These are phyloP conservation scores for Wickerhamomyces bovis DNA, from an alignment of 805 yeast species.

Conservation along the genomic window DNA sequence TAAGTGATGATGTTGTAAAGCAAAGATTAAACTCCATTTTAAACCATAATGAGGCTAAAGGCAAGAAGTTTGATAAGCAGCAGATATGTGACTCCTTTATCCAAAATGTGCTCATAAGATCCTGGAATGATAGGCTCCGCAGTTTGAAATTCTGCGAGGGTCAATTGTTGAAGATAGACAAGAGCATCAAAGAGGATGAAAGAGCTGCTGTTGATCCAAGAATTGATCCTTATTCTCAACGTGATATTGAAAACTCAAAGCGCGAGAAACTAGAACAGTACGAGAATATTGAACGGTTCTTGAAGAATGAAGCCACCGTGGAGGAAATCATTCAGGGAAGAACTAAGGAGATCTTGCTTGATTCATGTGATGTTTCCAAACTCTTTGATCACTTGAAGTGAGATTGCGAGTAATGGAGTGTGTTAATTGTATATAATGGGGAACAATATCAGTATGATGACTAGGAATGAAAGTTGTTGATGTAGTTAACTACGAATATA, in stretches of 20 bases:
- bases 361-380: conserved; percentile 29
- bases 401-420: neutral
- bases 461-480: too few relatives aligned
- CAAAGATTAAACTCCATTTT: conserved; percentile 36
- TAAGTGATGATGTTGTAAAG: conserved; percentile 41
- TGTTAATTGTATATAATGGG: conserved; percentile 1
- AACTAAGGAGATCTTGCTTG: conserved; percentile 29
- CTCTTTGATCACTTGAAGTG: conserved; percentile 3
- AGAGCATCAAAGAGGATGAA: conserved; percentile 22
- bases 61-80: conserved; percentile 4
- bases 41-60: conserved; percentile 19
- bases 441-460: too few relatives aligned
- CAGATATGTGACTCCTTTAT: conserved; percentile 32
- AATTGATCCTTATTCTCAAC: conserved; percentile 46
- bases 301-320: conserved; percentile 33
- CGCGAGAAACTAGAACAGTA: conserved; percentile 26
- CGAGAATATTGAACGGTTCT: conserved; percentile 28
- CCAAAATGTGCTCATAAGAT: conserved; percentile 33
- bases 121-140: conserved; percentile 38
- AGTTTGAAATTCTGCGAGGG: conserved; percentile 39
- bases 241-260: conserved; percentile 29
- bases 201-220: conserved; percentile 25
- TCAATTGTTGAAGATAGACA: conserved; percentile 26
- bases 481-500: too few relatives aligned
- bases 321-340: conserved; percentile 36